phyloP scores from a whole-genome alignment of 768 basidiomycete species.

The Lactarius hatsudake region DNA sequence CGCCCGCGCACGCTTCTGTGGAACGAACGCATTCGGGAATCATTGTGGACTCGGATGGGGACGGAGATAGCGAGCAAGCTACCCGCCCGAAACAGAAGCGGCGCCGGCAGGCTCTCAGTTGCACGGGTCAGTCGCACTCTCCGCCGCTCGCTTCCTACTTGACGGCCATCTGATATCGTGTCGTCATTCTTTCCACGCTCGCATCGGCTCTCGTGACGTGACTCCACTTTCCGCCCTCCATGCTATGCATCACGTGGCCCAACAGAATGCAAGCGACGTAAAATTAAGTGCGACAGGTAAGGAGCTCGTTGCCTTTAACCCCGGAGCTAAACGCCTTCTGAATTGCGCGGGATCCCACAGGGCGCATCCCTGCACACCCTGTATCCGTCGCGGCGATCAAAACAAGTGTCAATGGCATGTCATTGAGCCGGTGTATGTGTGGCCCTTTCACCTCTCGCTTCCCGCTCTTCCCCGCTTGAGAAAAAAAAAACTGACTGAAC shows the following conservation, averaged over 20 bases:
- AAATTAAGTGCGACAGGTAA: constrained; percentile 87
- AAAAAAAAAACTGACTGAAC: background rate
- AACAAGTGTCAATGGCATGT: constrained; percentile 81
- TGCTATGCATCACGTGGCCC: constrained; percentile 22
- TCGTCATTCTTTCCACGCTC: constrained; percentile 23
- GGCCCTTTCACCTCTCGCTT: constrained; percentile 22
- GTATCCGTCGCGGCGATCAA: constrained; percentile 75
- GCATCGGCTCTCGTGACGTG: constrained; percentile 28
- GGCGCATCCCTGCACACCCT: constrained; percentile 78
- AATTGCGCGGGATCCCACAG: constrained; percentile 40
- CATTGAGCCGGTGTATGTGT: constrained; percentile 73
- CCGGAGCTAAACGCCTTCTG: constrained; percentile 15
- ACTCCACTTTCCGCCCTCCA: constrained; percentile 31
- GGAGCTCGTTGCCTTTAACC: constrained; percentile 25
- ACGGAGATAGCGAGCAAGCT: constrained; percentile 40
- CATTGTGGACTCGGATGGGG: constrained; percentile 55
- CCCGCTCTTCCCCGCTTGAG: background rate
- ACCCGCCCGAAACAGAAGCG: constrained; percentile 80
- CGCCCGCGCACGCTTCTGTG: constrained; percentile 17
- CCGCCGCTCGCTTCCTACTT: constrained; percentile 26
- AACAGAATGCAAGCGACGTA: constrained; percentile 79
- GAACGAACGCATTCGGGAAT: constrained; percentile 35
- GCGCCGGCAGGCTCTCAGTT: constrained; percentile 77
- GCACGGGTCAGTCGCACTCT: constrained; percentile 59
- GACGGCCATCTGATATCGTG: constrained; percentile 30